Percentiles rank a stretch among this genome's conserved stretches.
Evolutionary conservation across 805 yeast species (phyloP).

Genomic region (Suhomyces emberorum): DNA sequence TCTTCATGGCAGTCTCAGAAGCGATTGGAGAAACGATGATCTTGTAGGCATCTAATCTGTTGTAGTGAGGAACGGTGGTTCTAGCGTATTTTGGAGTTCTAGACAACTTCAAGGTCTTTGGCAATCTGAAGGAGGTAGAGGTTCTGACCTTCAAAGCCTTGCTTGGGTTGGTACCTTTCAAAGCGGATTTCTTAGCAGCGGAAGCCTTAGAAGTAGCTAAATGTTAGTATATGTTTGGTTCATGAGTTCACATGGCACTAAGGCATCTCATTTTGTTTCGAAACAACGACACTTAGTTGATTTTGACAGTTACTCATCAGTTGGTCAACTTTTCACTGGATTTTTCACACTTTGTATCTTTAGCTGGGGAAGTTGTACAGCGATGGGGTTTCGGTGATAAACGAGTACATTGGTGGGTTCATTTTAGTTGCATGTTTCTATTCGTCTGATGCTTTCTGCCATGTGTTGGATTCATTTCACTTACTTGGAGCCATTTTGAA

Average conservation of each 20-base stretch:
- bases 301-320: too few relatives aligned
- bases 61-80: conserved; percentile 96
- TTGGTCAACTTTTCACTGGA: too few relatives aligned
- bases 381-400: too few relatives aligned
- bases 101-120: conserved; percentile 93
- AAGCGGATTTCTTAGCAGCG: conserved; percentile 98
- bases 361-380: too few relatives aligned
- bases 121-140: conserved; percentile 91
- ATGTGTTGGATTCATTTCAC: conserved; percentile 6
- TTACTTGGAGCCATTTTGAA: conserved; percentile 26
- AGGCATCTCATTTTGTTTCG: too few relatives aligned
- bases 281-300: too few relatives aligned
- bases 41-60: conserved; percentile 95
- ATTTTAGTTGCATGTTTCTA: too few relatives aligned
- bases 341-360: too few relatives aligned
- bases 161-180: conserved; percentile 92
- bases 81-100: conserved; percentile 94
- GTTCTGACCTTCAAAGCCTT: conserved; percentile 93
- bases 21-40: conserved; percentile 92
- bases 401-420: too few relatives aligned
- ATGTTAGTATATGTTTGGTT: conserved; percentile 26
- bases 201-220: conserved; percentile 74
- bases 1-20: conserved; percentile 98
- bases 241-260: too few relatives aligned
- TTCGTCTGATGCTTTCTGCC: background rate